A percentile compares a stretch with the other conserved stretches of the same genome.
Evolutionary conservation across 306 rosid species (phyloP).

Genomic region (Quercus ilex): DNA sequence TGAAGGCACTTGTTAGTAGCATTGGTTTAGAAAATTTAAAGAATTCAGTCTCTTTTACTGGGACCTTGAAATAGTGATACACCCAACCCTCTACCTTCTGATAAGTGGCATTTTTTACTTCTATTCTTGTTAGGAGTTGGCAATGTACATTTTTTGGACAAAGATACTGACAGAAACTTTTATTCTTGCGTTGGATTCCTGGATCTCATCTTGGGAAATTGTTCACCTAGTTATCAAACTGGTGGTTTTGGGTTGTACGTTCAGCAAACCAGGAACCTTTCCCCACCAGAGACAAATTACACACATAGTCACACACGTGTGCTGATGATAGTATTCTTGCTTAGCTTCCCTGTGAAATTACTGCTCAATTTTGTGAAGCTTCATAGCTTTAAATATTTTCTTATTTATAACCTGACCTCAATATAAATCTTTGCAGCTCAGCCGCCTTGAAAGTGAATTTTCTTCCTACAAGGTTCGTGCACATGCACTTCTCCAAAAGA

Average conservation of each 20-base stretch:
- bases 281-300: neutral
- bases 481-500: constrained; percentile 97
- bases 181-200: neutral
- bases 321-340: neutral
- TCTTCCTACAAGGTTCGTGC: constrained; percentile 95
- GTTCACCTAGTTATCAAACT: neutral
- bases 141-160: neutral
- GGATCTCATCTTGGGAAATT: neutral
- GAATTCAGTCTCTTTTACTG: neutral
- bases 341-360: neutral
- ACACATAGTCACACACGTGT: neutral
- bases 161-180: neutral
- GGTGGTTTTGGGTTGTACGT: neutral
- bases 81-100: neutral
- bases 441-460: constrained; percentile 78
- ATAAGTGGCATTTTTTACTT: neutral
- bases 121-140: neutral
- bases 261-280: neutral
- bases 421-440: constrained; percentile 41
- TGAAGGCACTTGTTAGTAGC: neutral
- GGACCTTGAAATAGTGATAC: neutral
- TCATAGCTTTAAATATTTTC: constrained; percentile 11
- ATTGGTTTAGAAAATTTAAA: neutral
- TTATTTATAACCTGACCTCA: neutral
- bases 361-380: constrained; percentile 21